Evolutionary conservation across 2,329 filamentous ascomycete genomes (phyloP).

Genomic region (Xylariales sp.): DNA sequence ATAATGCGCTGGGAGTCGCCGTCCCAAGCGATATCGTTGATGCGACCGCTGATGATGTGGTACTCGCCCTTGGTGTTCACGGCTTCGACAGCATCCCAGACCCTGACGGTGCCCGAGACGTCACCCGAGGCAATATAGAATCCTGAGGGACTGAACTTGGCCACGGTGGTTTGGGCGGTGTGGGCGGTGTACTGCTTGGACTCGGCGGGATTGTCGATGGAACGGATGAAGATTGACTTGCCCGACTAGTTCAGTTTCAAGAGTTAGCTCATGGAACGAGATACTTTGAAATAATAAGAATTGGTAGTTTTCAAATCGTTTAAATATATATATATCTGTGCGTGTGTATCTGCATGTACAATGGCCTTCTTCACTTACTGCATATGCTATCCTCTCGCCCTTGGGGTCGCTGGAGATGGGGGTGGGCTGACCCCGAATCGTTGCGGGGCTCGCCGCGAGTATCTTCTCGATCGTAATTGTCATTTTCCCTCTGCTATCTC

Average conservation of each 20-base stretch:
- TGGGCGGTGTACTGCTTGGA: conserved; percentile 91
- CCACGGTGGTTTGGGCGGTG: conserved; percentile 83
- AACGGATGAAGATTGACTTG: conserved; percentile 94
- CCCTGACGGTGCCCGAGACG: conserved; percentile 74
- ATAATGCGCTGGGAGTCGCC: conserved; percentile 95
- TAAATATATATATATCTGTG: no score
- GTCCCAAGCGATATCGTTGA: conserved; percentile 97
- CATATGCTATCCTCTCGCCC: conserved; percentile 88
- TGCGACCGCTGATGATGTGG: conserved; percentile 85
- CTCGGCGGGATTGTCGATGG: conserved; percentile 81
- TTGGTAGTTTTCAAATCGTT: no score
- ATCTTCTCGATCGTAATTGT: conserved; percentile 62
- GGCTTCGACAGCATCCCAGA: conserved; percentile 90
- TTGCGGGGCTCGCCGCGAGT: conserved; percentile 80
- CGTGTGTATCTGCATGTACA: not conserved
- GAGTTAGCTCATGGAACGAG: no score
- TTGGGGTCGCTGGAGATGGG: conserved; percentile 84
- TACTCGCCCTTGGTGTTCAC: conserved; percentile 89
- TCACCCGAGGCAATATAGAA: conserved; percentile 96
- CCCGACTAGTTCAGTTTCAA: conserved; percentile 77
- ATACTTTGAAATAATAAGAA: no score
- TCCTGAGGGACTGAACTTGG: conserved; percentile 88
- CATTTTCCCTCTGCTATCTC: no score
- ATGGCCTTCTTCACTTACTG: conserved; percentile 53
- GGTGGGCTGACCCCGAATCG: conserved; percentile 80